Base-by-base conservation (phyloP, 805 yeast species). In the Lachancea fermentati region DNA sequence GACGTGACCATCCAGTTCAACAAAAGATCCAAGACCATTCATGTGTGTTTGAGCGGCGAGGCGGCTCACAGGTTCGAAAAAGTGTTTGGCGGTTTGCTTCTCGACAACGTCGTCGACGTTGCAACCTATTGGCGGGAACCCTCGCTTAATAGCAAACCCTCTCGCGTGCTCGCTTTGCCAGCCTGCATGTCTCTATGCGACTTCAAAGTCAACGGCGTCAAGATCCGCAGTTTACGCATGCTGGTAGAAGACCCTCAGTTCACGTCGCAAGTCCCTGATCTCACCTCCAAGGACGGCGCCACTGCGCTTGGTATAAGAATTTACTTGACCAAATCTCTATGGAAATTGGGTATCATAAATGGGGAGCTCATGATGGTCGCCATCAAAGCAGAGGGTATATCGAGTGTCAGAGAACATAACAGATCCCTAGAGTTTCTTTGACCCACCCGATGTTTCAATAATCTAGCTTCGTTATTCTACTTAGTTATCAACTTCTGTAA, bases 1-100 rank as follows among this genome's bases (percentile, higher is more conserved):
- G 50, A 67, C 45, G 45, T 58, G 52, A 34, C 55, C 39, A 38
- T 57, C 30, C 38, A 68, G 16, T 48, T 66, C 37, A 54, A 68
- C 25, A 57, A 62, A 37, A 51, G 53, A 25, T 48, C 47, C n/a
- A 46, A 49, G 43, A 45, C 39, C 3, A 46, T 54, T 3, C 57
- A 58, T 37, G 42, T 60, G 7, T 44, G 45, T 11, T 28, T 60
- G 17, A 30, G 43, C 5, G 53, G 53, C 12, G 37, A 43, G 16
- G 40, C 51, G 1, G 49, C 50, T 2, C 26, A 25, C 19, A 46
- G 30, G 16, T 54, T 55, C 26, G 49, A 49, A 31, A 36, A 22
- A 9, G 22, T 44, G 4, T 58, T 53, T 34, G 36, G 44, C 12
- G 14, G 32, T n/a, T 32, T 32, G 26, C 11, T 22, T 7, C 26